Conservation (phyloP, 2,329 filamentous ascomycete genomes). For the Sclerotinia minor region DNA sequence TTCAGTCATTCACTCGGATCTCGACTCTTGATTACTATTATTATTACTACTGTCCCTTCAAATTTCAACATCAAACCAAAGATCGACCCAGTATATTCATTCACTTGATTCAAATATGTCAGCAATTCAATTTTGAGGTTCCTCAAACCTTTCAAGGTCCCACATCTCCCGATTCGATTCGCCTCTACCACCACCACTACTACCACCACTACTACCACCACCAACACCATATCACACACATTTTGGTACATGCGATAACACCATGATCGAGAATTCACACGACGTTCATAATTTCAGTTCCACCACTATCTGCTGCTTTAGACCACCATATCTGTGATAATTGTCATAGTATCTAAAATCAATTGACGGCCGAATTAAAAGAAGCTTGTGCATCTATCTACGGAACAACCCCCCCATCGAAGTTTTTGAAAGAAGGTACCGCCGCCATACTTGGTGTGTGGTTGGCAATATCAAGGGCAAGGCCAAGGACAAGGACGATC, state of each 20-base stretch:
- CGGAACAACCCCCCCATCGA: not conserved
- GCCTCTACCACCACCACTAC: not conserved
- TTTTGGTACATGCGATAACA: not conserved
- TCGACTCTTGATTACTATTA: no score
- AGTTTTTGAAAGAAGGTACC: constrained; percentile 7
- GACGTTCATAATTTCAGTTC: not conserved
- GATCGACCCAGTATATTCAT: not conserved
- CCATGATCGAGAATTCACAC: constrained; percentile 13
- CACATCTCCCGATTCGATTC: not conserved
- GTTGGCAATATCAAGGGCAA: constrained; percentile 16
- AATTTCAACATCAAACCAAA: not conserved
- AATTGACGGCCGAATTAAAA: not conserved
- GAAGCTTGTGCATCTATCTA: not conserved
- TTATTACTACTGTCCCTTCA: no score
- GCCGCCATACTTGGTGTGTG: constrained; percentile 17
- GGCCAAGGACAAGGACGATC: not conserved
- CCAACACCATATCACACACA: not conserved
- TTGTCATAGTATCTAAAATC: not conserved
- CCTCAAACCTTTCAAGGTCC: not conserved
- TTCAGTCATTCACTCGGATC: not conserved
- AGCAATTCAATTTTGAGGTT: constrained; percentile 3
- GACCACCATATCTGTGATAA: not conserved
- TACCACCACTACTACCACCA: not conserved
- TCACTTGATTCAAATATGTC: constrained; percentile 5
- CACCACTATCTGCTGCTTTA: not conserved